phyloP scores from a whole-genome alignment of 108 stramenopile genomes.

The Cylindrotheca fusiformis region DNA sequence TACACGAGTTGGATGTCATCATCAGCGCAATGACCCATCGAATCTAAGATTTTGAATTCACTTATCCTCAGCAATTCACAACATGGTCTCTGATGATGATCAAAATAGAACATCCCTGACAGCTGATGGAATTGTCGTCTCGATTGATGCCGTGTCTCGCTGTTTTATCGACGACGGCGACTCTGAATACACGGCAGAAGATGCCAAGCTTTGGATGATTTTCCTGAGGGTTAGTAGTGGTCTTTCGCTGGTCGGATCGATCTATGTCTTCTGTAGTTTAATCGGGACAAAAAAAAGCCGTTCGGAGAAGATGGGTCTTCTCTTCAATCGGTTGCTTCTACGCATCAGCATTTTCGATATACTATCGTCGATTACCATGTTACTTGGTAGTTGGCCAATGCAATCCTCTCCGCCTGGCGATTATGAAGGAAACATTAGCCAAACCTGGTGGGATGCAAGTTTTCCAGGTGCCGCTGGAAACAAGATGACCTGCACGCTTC shows the following conservation, averaged over 20 bases:
- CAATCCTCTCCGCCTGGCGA: background rate
- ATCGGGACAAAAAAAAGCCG: background rate
- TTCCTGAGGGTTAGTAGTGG: background rate
- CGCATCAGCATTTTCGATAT: background rate
- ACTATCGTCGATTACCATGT: background rate
- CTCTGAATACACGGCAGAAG: background rate
- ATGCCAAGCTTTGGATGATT: background rate
- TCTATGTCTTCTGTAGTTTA: background rate
- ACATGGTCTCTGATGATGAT: background rate
- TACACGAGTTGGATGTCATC: background rate
- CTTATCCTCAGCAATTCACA: background rate
- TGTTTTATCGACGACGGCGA: background rate
- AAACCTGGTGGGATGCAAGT: background rate
- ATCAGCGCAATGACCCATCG: background rate
- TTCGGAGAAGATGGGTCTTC: background rate
- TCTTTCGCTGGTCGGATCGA: background rate
- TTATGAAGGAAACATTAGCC: background rate
- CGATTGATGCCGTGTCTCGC: background rate
- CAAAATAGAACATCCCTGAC: background rate
- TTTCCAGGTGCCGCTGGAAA: constrained; percentile 6
- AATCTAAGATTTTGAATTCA: too few relatives aligned
- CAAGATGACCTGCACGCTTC: constrained; percentile 6
- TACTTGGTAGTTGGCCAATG: background rate
- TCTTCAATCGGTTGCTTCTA: background rate
- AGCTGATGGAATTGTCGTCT: background rate